Conservation (phyloP, 2,329 filamentous ascomycete species). For the Phialemoniopsis sp. region DNA sequence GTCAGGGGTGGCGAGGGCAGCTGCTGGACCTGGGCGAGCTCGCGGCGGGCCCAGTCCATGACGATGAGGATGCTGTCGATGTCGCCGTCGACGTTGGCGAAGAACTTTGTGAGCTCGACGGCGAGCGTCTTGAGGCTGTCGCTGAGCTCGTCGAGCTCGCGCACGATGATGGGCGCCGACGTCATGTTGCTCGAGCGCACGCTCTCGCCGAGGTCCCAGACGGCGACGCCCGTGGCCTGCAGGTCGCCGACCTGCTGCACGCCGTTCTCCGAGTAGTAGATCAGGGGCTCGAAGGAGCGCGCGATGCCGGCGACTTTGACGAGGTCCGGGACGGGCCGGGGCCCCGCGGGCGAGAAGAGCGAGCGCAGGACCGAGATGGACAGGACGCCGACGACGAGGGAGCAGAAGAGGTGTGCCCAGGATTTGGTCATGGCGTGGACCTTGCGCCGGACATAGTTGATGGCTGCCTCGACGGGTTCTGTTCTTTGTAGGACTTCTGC, state of each 20-base stretch:
- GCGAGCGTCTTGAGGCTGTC: conserved; percentile 82
- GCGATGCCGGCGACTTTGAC: conserved; percentile 88
- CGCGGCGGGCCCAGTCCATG: conserved; percentile 93
- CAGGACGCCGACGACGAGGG: conserved; percentile 57
- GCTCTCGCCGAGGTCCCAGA: conserved; percentile 92
- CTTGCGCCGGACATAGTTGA: conserved; percentile 58
- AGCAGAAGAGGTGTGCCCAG: conserved; percentile 62
- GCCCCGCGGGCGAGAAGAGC: conserved; percentile 63
- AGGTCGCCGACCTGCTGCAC: conserved; percentile 81
- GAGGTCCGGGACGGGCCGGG: conserved; percentile 72
- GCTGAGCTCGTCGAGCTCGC: conserved; percentile 78
- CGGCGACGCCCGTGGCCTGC: conserved; percentile 86
- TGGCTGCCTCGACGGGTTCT: conserved; percentile 73
- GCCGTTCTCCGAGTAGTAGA: conserved; percentile 90
- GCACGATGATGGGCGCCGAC: conserved; percentile 79
- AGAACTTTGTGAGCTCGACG: conserved; percentile 84
- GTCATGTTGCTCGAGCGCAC: conserved; percentile 89
- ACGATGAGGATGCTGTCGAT: conserved; percentile 89
- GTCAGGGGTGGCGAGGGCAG: conserved; percentile 58
- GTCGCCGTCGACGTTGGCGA: conserved; percentile 88
- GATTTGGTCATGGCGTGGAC: conserved; percentile 62
- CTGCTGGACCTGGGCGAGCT: conserved; percentile 67
- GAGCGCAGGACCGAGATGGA: conserved; percentile 61
- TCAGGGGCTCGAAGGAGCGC: conserved; percentile 87
- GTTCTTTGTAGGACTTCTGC: conserved; percentile 85